Conservation (phyloP, 768 basidiomycete genomes). For the Russula abietina region DNA sequence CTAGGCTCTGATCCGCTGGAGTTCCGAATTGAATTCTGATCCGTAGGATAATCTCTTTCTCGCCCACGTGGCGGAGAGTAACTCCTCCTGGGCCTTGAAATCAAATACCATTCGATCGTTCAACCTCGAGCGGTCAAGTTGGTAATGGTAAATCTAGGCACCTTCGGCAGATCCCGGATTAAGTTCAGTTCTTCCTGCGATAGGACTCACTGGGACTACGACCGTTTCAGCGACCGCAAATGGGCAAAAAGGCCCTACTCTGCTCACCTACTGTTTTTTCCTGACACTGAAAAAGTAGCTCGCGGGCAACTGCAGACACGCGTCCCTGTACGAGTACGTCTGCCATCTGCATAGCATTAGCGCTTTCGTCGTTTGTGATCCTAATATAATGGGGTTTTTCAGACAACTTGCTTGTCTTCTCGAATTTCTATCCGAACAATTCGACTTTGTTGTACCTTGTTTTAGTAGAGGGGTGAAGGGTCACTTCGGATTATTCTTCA, state of each 20-base stretch:
- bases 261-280: background rate
- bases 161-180: background rate
- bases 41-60: constrained; percentile 60
- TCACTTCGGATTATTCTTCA: background rate
- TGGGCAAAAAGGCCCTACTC: background rate
- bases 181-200: background rate
- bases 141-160: constrained; percentile 37
- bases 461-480: background rate
- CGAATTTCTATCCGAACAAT: constrained; percentile 5
- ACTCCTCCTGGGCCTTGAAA: constrained; percentile 62
- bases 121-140: constrained; percentile 51
- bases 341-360: background rate
- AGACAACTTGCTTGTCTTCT: background rate
- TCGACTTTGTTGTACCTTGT: background rate
- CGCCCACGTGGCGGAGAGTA: constrained; percentile 66
- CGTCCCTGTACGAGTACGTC: background rate
- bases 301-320: background rate
- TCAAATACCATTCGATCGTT: constrained; percentile 67
- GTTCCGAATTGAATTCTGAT: background rate
- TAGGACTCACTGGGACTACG: background rate
- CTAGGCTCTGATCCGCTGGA: background rate
- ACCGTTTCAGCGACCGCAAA: background rate
- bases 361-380: background rate
- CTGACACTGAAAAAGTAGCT: background rate
- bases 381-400: background rate